Base-by-base conservation (phyloP, 1,284 basidiomycete species). In the Cutaneotrichosporon sp. region DNA sequence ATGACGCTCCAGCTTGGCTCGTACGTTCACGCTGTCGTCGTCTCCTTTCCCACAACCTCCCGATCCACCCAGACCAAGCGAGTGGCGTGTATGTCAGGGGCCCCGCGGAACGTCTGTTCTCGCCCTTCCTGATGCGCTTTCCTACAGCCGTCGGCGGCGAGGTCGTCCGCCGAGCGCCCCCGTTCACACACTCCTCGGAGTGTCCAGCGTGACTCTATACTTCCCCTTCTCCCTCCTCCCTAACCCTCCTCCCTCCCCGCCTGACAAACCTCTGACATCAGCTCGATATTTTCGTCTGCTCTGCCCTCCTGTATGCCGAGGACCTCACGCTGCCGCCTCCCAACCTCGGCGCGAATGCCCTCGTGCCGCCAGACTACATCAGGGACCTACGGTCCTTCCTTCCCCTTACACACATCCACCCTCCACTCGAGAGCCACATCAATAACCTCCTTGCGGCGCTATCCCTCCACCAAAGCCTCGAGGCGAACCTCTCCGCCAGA, bases 361-460 rank as follows among this genome's bases (percentile, higher is more conserved):
- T 74, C 38, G 60, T 76, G 11, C 67, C 73, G 1, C 3, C 21
- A 2, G 47, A 68, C 65, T 77, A 76, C 65, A 67, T 78, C 21
- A 22, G 52, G 3, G 64, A 68, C 46, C 65, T 80, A 10, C 55
- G 63, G 38, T 47, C 63, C 6, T 68, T 79, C 2, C 69, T 78
- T 3, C 68, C 71, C n/a, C 73, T 70, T 42, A 75, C 74, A 2
- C 73, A 77, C 61, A 73, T 79, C 51, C 73, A 75, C 64, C 73
- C 78, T 0, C 74, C 77, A 0, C 72, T 80, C 5, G 36, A 61
- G 14, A 67, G 70, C 5, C 74, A 79, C 69, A 70, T 77, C 52
- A 69, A 72, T 40, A 78, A 79, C 56, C 70, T 80, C 56, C 52
- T 76, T 40, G 77, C 77, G 0, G 76, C 76, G 2, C 56, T 73